Conservation (phyloP, 2,329 filamentous ascomycete genomes). For the Beauveria bassiana region DNA sequence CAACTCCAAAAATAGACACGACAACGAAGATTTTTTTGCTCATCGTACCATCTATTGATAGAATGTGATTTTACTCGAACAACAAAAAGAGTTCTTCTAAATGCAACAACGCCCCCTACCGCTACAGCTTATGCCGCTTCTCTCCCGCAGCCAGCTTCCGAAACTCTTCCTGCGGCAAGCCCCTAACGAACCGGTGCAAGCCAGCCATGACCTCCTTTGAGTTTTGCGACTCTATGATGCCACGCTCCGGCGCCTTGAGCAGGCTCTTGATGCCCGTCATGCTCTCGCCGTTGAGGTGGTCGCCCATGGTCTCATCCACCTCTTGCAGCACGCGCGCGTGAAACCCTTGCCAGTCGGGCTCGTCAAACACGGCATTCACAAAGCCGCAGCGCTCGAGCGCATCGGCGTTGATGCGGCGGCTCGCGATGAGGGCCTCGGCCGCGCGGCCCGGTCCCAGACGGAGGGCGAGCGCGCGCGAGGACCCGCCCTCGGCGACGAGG, state of each 20-base stretch:
- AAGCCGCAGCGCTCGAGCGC: conserved; percentile 73
- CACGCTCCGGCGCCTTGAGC: conserved; percentile 65
- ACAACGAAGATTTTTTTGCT: too few species aligned
- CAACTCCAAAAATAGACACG: conserved; percentile 1
- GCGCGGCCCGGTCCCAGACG: conserved; percentile 73
- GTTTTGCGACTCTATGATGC: conserved; percentile 67
- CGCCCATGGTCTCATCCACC: conserved; percentile 72
- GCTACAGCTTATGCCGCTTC: conserved; percentile 87
- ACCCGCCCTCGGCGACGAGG: conserved; percentile 81
- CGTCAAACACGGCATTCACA: conserved; percentile 72
- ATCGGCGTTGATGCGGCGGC: conserved; percentile 62
- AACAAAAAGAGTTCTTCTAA: too few species aligned
- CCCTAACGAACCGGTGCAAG: conserved; percentile 69
- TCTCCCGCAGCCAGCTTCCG: conserved; percentile 73
- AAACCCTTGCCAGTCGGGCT: conserved; percentile 62
- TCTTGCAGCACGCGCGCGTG: conserved; percentile 64
- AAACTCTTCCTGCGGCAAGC: conserved; percentile 85
- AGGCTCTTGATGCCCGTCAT: conserved; percentile 78
- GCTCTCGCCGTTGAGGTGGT: conserved; percentile 72
- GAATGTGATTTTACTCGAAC: too few species aligned
- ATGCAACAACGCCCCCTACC: conserved; percentile 30
- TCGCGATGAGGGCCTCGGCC: conserved; percentile 91
- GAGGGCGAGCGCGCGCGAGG: conserved; percentile 69
- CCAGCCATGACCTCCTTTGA: conserved; percentile 81
- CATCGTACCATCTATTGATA: neutral